Conservation (phyloP, 208 protist genomes). For the Porcisia hertigi region DNA sequence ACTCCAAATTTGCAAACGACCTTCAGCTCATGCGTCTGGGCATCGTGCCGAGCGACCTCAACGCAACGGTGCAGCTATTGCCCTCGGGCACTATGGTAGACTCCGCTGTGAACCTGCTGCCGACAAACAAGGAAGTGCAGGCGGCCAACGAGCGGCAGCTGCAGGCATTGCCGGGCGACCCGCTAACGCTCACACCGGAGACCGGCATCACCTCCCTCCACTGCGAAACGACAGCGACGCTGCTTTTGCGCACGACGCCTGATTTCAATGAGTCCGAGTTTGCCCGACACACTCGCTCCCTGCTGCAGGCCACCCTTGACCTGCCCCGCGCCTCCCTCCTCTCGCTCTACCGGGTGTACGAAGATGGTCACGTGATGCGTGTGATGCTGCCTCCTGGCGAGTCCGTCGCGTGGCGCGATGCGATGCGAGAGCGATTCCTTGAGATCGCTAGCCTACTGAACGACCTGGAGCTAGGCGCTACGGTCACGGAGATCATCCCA, state of each 20-base stretch:
- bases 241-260: conserved; percentile 77
- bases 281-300: conserved; percentile 64
- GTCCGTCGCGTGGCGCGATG: conserved; percentile 79
- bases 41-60: conserved; percentile 59
- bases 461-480: conserved; percentile 71
- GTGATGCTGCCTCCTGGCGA: conserved; percentile 80
- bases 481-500: conserved; percentile 80
- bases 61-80: conserved; percentile 69
- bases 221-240: conserved; percentile 75
- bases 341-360: conserved; percentile 80
- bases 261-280: conserved; percentile 78
- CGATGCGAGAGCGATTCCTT: conserved; percentile 81
- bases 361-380: conserved; percentile 88
- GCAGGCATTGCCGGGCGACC: conserved; percentile 65
- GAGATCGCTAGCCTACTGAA: conserved; percentile 78
- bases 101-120: conserved; percentile 83
- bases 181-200: conserved; percentile 70
- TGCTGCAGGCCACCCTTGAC: conserved; percentile 81
- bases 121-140: conserved; percentile 87
- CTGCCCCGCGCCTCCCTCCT: conserved; percentile 75
- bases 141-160: conserved; percentile 79
- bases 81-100: conserved; percentile 85
- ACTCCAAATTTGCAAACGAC: conserved; percentile 67
- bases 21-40: conserved; percentile 80
- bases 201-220: conserved; percentile 80